Evolutionary conservation across 139 green algal species (phyloP).

Genomic region (Micromonas pusilla): DNA sequence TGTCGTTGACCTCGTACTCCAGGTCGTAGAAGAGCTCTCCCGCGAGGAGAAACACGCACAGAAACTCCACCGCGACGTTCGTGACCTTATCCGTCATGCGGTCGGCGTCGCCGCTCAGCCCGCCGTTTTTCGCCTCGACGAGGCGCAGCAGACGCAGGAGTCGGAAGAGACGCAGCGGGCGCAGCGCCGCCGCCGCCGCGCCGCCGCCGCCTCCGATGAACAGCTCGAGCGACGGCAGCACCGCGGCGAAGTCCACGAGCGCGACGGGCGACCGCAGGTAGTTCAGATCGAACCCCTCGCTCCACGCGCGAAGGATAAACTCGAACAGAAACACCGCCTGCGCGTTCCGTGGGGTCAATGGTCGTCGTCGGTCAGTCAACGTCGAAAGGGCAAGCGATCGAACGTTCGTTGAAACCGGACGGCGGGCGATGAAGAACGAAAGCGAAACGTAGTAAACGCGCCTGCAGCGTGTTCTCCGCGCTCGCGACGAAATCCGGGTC

Average conservation of each 20-base stretch:
- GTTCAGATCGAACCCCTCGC: constrained; percentile 4
- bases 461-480: not conserved
- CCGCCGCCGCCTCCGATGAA: not conserved
- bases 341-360: too few species aligned
- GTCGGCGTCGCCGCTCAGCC: not conserved
- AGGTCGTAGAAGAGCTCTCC: constrained; percentile 27
- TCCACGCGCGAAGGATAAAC: constrained; percentile 8
- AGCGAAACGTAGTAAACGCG: too few species aligned
- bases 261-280: constrained; percentile 8
- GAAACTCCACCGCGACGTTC: constrained; percentile 21
- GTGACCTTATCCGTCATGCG: constrained; percentile 4
- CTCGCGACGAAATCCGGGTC: not conserved
- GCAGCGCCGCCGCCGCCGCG: not conserved
- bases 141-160: constrained; percentile 18
- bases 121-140: not conserved
- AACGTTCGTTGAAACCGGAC: too few species aligned
- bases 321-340: constrained; percentile 23
- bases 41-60: constrained; percentile 29
- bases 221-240: constrained; percentile 8
- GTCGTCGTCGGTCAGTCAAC: too few species aligned
- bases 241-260: constrained; percentile 7
- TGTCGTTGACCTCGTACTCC: constrained; percentile 12
- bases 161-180: constrained; percentile 7
- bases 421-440: too few species aligned
- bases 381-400: too few species aligned